A percentile compares a stretch with the other conserved stretches of the same genome.
These are phyloP conservation scores for Boletales sp. DNA, from an alignment of 768 basidiomycete species.

Conservation along the genomic window DNA sequence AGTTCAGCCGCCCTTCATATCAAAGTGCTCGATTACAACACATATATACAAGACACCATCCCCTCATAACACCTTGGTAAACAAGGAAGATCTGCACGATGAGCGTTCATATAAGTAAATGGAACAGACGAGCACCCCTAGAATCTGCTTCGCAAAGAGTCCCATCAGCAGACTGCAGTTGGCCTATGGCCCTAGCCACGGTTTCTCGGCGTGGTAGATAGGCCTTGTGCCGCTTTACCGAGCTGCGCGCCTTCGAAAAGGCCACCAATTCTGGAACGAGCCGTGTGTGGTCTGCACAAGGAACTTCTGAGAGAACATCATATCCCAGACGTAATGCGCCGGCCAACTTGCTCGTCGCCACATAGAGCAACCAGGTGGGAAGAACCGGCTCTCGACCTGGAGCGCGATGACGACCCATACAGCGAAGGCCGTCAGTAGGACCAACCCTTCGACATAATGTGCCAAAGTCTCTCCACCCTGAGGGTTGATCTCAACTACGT, in stretches of 20 bases:
- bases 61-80: no score
- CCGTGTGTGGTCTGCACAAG: not conserved
- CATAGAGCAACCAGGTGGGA: conserved; percentile 11
- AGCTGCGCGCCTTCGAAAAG: no score
- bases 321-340: not conserved
- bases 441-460: conserved; percentile 39
- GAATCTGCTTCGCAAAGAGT: no score
- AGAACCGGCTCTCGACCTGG: conserved; percentile 33
- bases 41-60: not conserved
- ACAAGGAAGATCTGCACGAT: no score
- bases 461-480: conserved; percentile 24
- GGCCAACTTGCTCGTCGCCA: conserved; percentile 25
- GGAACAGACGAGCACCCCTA: no score
- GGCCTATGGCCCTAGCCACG: no score
- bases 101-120: no score
- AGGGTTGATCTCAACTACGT: conserved; percentile 42
- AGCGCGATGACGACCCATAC: conserved; percentile 56
- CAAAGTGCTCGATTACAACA: not conserved
- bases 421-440: conserved; percentile 47
- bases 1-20: no score
- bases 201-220: no score
- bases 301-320: not conserved
- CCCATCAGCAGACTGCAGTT: no score
- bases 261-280: no score
- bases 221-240: no score